A percentile compares a stretch with the other conserved stretches of the same genome.
phyloP scores from a whole-genome alignment of 1,139 yeast genomes.

The Saccharomycopsis hybrid region DNA sequence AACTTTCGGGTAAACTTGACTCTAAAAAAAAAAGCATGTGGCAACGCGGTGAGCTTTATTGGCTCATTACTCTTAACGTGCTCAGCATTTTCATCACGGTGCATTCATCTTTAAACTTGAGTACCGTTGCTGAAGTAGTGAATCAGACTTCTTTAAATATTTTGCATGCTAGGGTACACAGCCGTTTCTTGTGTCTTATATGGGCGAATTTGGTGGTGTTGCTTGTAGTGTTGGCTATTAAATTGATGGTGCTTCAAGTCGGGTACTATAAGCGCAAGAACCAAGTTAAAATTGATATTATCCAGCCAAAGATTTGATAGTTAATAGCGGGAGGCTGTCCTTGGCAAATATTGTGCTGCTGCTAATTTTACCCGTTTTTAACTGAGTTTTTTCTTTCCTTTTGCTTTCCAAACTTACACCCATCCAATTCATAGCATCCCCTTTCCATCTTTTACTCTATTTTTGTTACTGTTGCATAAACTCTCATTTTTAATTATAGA shows the following conservation, averaged over 20 bases:
- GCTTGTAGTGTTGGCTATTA: background rate
- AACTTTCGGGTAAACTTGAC: background rate
- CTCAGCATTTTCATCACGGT: conserved; percentile 6
- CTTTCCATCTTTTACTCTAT: too few species aligned
- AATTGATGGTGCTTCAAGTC: background rate
- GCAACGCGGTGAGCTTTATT: background rate
- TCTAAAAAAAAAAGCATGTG: background rate
- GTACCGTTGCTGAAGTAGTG: background rate
- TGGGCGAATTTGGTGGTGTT: conserved; percentile 13
- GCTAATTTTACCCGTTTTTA: too few species aligned
- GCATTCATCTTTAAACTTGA: conserved; percentile 7
- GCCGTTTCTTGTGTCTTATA: background rate
- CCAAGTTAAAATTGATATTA: conserved; percentile 13
- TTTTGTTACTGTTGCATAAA: too few species aligned
- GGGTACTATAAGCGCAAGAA: background rate
- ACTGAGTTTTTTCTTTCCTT: too few species aligned
- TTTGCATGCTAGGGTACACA: conserved; percentile 2
- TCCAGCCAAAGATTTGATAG: conserved; percentile 16
- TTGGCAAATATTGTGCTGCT: too few species aligned
- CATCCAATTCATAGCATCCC: too few species aligned
- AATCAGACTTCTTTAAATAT: conserved; percentile 9
- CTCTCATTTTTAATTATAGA: too few species aligned
- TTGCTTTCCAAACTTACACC: too few species aligned
- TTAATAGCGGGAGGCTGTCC: too few species aligned
- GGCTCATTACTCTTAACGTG: background rate